These are phyloP conservation scores for Thelonectria rubi DNA, from an alignment of 2,329 filamentous ascomycete genomes.

Conservation along the genomic window DNA sequence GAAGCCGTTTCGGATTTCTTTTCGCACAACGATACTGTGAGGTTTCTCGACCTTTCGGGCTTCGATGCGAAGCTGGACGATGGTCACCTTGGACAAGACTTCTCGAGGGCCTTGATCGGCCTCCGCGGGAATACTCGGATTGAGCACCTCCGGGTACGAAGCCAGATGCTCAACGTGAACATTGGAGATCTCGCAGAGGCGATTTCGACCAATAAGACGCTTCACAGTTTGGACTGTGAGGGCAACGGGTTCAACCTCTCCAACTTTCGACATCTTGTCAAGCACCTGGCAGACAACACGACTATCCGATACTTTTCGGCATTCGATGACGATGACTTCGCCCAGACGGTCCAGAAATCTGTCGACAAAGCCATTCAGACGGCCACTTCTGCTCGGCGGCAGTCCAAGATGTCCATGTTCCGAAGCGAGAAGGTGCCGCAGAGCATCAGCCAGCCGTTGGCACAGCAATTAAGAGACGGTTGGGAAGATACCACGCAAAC, in stretches of 20 bases:
- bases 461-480: slow-evolving; percentile 51
- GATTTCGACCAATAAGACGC: slow-evolving; percentile 57
- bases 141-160: slow-evolving; percentile 63
- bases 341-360: slow-evolving; percentile 47
- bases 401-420: slow-evolving; percentile 49
- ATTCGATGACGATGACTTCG: slow-evolving; percentile 50
- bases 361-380: slow-evolving; percentile 43
- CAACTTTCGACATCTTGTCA: slow-evolving; percentile 58
- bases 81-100: slow-evolving; percentile 62
- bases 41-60: slow-evolving; percentile 65
- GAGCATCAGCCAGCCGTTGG: slow-evolving; percentile 45
- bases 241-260: slow-evolving; percentile 65
- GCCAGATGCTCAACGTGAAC: slow-evolving; percentile 64
- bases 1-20: slow-evolving; percentile 61
- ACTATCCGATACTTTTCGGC: slow-evolving; percentile 57
- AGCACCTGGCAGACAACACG: slow-evolving; percentile 53
- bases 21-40: slow-evolving; percentile 59
- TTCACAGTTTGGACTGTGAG: slow-evolving; percentile 63
- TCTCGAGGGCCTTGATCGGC: slow-evolving; percentile 60
- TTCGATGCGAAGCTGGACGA: slow-evolving; percentile 67
- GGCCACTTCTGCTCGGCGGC: slow-evolving; percentile 42
- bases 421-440: slow-evolving; percentile 44
- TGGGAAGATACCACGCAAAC: slow-evolving; percentile 50
- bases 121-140: slow-evolving; percentile 55
- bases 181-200: slow-evolving; percentile 62